Percentiles rank a stretch among this genome's conserved stretches.
Conservation (phyloP, 2,329 filamentous ascomycete species). For the Trichothecium sympodiale region DNA sequence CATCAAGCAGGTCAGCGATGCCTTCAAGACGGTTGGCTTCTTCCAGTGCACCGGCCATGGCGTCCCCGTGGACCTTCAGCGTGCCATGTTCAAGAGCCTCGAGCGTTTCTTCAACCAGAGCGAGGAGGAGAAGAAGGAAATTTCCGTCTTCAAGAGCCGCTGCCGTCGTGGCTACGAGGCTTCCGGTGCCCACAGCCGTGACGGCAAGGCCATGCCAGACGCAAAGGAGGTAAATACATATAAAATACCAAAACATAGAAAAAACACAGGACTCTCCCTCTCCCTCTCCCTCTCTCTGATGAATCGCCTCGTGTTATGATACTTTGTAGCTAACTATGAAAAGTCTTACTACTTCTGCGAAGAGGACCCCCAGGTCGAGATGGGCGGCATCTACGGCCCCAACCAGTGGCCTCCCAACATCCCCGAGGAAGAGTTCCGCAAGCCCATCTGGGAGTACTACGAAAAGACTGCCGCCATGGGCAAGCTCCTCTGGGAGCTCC, state of each 20-base stretch:
- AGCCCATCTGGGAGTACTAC: constrained; percentile 14
- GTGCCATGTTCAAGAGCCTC: constrained; percentile 9
- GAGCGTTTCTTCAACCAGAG: constrained; percentile 13
- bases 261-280: background rate
- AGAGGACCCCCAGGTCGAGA: constrained; percentile 13
- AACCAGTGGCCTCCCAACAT: constrained; percentile 20
- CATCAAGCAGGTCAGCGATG: constrained; percentile 11
- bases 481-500: constrained; percentile 12
- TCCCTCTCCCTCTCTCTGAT: background rate
- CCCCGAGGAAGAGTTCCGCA: constrained; percentile 16
- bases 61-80: constrained; percentile 11
- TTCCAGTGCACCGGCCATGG: constrained; percentile 20
- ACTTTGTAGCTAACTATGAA: background rate
- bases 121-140: constrained; percentile 14
- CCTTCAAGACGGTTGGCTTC: constrained; percentile 16
- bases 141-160: constrained; percentile 14
- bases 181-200: constrained; percentile 13
- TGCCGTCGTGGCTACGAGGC: constrained; percentile 16
- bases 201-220: constrained; percentile 15
- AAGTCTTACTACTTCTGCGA: constrained; percentile 11
- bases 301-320: too few relatives aligned
- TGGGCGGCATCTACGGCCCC: constrained; percentile 14
- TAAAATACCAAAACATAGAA: too few relatives aligned
- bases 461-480: constrained; percentile 11
- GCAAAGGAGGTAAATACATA: constrained; percentile 10